Percentiles rank a stretch among this genome's conserved stretches.
Conservation (phyloP, 2,329 filamentous ascomycete genomes). For the Akanthomyces muscarius region DNA sequence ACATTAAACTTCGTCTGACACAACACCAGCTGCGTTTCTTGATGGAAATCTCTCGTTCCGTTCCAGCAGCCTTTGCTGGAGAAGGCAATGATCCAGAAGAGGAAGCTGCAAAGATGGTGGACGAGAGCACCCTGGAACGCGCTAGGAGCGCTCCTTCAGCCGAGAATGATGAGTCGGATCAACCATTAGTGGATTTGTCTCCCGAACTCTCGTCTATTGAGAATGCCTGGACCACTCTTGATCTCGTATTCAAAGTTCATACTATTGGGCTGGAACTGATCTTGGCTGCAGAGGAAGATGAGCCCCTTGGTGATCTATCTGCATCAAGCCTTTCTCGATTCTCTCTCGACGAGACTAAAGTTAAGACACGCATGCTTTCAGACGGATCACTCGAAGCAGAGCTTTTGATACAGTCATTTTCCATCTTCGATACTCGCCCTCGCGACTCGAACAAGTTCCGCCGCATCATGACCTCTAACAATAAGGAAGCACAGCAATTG, state of each 20-base stretch:
- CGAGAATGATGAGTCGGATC: conserved; percentile 32
- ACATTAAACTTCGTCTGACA: conserved; percentile 84
- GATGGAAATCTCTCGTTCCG: conserved; percentile 79
- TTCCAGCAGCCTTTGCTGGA: conserved; percentile 76
- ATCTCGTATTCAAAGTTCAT: conserved; percentile 84
- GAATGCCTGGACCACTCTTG: conserved; percentile 86
- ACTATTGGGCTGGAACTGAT: conserved; percentile 87
- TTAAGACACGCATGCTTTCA: conserved; percentile 90
- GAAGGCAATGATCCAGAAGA: conserved; percentile 67
- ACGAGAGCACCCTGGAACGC: conserved; percentile 47
- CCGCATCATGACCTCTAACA: conserved; percentile 96
- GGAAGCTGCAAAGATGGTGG: conserved; percentile 72
- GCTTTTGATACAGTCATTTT: conserved; percentile 88
- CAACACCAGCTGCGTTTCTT: conserved; percentile 89
- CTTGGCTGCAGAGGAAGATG: conserved; percentile 62
- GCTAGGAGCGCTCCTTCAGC: conserved; percentile 37
- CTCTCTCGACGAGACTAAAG: conserved; percentile 84
- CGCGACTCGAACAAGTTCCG: conserved; percentile 92
- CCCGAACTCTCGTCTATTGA: conserved; percentile 68
- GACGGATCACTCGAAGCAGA: conserved; percentile 91
- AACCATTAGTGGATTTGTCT: conserved; percentile 50
- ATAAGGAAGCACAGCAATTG: conserved; percentile 92
- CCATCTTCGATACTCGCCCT: conserved; percentile 86
- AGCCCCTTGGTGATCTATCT: conserved; percentile 74
- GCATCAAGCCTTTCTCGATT: conserved; percentile 86